phyloP scores from a whole-genome alignment of 1,139 yeast genomes.

The Pichia sp. region DNA sequence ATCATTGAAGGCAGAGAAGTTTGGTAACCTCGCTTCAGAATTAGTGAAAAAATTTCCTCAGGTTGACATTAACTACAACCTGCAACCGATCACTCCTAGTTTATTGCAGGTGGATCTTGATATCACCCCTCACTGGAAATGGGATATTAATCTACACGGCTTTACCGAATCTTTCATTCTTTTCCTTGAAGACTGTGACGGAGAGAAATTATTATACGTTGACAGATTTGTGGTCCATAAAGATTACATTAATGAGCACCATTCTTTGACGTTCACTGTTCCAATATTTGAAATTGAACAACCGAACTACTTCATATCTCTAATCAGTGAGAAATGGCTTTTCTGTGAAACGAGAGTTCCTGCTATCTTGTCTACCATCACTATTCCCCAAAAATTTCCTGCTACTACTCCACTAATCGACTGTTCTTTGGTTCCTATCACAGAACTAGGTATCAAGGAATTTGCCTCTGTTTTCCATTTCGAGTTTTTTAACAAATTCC shows the following conservation, averaged over 20 bases:
- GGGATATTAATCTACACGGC: slow-evolving; percentile 68
- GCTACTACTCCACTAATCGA: slow-evolving; percentile 55
- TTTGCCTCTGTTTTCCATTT: slow-evolving; percentile 45
- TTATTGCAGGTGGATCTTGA: slow-evolving; percentile 63
- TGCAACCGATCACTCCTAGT: slow-evolving; percentile 74
- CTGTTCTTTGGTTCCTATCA: slow-evolving; percentile 44
- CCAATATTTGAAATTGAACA: slow-evolving; percentile 57
- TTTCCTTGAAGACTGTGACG: slow-evolving; percentile 79
- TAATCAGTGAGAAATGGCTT: slow-evolving; percentile 81
- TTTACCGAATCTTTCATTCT: slow-evolving; percentile 60
- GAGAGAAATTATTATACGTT: slow-evolving; percentile 60
- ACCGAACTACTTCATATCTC: slow-evolving; percentile 69
- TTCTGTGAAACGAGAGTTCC: slow-evolving; percentile 68
- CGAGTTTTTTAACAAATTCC: slow-evolving; percentile 59
- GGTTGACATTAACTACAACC: slow-evolving; percentile 50
- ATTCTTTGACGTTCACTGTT: slow-evolving; percentile 61
- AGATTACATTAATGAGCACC: slow-evolving; percentile 48
- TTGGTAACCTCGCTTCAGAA: slow-evolving; percentile 59
- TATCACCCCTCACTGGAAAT: slow-evolving; percentile 65
- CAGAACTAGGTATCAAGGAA: slow-evolving; percentile 45
- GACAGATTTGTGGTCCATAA: slow-evolving; percentile 53
- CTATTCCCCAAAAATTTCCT: slow-evolving; percentile 66
- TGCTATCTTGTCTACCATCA: slow-evolving; percentile 49
- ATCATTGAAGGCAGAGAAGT: slow-evolving; percentile 67
- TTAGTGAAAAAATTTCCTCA: slow-evolving; percentile 71